phyloP scores from a whole-genome alignment of 2,329 filamentous ascomycete species.

The Fusarium agapanthi region DNA sequence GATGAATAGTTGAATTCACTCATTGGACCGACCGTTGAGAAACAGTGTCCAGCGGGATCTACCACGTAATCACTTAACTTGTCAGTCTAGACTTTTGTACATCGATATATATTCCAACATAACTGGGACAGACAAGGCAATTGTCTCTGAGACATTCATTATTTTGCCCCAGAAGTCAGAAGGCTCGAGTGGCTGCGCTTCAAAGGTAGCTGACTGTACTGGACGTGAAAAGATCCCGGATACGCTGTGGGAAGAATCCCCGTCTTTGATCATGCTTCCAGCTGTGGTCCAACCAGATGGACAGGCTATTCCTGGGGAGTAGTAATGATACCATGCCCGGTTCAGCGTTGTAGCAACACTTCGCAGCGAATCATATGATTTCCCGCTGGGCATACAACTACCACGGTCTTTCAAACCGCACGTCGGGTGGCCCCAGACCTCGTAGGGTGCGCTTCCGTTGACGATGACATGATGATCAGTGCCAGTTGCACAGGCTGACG shows the following conservation, averaged over 20 bases:
- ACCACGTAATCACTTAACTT: not conserved
- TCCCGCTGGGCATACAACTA: not conserved
- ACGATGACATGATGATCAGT: not conserved
- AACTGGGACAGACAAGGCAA: conserved; percentile 6
- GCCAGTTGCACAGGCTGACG: not conserved
- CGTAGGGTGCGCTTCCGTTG: not conserved
- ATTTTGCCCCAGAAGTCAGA: not conserved
- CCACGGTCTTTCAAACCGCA: not conserved
- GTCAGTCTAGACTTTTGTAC: not conserved
- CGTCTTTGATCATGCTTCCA: not conserved
- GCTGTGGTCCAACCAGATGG: conserved; percentile 1
- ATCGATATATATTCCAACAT: accelerated
- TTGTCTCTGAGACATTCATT: not conserved
- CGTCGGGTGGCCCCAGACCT: not conserved
- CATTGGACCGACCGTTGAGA: not conserved
- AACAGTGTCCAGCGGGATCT: not conserved
- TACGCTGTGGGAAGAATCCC: accelerated
- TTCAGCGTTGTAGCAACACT: not conserved
- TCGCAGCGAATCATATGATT: accelerated
- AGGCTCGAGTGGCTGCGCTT: not conserved
- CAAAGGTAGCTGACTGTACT: not conserved
- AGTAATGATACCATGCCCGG: not conserved
- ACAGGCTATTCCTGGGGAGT: not conserved
- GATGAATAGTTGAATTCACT: not conserved
- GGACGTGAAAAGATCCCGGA: not conserved